Conservation (phyloP, 441 rosid species). For the Gossypium davidsonii region DNA sequence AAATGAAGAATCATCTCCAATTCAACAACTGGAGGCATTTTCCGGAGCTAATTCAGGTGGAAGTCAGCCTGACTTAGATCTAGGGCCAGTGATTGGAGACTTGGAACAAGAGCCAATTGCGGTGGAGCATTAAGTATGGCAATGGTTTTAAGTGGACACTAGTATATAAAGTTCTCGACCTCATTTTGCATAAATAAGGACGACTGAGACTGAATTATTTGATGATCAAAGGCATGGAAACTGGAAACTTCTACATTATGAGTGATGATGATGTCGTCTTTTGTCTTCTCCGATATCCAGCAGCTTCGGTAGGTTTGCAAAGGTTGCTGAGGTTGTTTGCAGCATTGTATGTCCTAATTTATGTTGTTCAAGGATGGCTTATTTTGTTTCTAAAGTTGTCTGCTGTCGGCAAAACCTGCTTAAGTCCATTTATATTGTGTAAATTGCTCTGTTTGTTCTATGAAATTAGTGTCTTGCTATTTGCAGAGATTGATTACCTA, state of each 20-base stretch:
- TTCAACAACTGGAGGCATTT: constrained; percentile 23
- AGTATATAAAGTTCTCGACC: constrained; percentile 17
- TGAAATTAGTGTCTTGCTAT: background rate
- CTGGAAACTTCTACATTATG: constrained; percentile 27
- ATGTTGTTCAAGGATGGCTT: constrained; percentile 28
- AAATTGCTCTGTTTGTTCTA: background rate
- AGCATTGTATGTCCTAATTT: constrained; percentile 33
- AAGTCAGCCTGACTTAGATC: constrained; percentile 2
- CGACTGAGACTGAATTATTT: constrained; percentile 26
- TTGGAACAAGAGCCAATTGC: constrained; percentile 10
- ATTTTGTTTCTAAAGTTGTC: constrained; percentile 28
- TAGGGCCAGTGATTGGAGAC: background rate
- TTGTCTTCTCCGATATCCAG: constrained; percentile 30
- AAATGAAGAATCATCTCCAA: constrained; percentile 28
- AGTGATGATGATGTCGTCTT: constrained; percentile 25
- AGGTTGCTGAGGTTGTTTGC: constrained; percentile 35
- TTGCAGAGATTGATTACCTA: background rate
- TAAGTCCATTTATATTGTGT: constrained; percentile 4
- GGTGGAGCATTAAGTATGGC: background rate
- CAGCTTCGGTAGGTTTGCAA: constrained; percentile 29
- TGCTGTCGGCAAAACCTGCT: constrained; percentile 14
- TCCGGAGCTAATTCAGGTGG: constrained; percentile 24
- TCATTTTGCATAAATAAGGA: constrained; percentile 28
- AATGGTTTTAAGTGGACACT: constrained; percentile 6
- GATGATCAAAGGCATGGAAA: constrained; percentile 26